Evolutionary conservation across 345 rosid genomes (phyloP).

Genomic region (Citrus inodora): DNA sequence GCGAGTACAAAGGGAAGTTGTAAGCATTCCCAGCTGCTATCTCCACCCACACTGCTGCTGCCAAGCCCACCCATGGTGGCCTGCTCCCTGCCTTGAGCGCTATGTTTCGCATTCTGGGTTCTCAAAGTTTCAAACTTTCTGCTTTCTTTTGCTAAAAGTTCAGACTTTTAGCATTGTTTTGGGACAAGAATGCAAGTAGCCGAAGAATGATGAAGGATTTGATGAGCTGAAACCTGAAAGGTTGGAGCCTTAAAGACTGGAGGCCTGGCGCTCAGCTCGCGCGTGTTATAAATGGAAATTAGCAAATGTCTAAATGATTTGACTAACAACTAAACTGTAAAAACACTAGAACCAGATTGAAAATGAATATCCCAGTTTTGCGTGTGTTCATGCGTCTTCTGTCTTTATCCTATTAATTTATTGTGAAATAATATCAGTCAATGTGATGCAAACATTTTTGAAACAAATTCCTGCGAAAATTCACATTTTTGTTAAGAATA

Average conservation of each 20-base stretch:
- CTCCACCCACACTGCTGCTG: constrained; percentile 91
- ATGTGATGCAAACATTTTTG: no score
- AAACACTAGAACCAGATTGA: no score
- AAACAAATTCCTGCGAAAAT: no score
- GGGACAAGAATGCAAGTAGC: neutral
- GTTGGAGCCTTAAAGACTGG: neutral
- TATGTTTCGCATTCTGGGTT: neutral
- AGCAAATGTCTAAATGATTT: no score
- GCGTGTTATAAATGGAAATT: neutral
- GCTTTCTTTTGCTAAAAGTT: neutral
- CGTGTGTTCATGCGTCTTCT: no score
- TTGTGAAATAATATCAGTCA: no score
- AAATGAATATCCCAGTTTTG: no score
- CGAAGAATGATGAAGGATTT: neutral
- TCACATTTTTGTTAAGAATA: no score
- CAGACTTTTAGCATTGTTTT: neutral
- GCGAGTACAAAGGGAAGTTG: constrained; percentile 83
- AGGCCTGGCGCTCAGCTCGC: neutral
- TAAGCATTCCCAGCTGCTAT: constrained; percentile 59
- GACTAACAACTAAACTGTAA: no score
- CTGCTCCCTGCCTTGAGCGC: constrained; percentile 74
- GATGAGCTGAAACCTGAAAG: neutral
- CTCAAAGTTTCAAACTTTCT: neutral
- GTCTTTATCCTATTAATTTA: no score
- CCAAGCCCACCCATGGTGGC: constrained; percentile 96